These are phyloP conservation scores for Microascus cirrosus DNA, from an alignment of 2,329 filamentous ascomycete species.

Conservation along the genomic window DNA sequence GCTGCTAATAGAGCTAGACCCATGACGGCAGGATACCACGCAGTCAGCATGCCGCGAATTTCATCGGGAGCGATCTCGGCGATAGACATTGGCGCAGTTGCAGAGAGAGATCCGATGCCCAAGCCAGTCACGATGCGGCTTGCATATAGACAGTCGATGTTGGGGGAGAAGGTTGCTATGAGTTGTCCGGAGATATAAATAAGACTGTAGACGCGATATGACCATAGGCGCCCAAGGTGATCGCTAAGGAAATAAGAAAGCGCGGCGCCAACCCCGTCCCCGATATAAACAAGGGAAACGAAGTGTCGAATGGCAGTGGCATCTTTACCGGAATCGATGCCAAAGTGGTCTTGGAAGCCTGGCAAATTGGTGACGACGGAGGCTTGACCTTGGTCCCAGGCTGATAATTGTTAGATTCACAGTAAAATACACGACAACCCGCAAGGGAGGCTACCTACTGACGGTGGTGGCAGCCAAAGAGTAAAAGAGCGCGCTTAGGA, in stretches of 20 bases:
- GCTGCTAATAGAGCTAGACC: constrained; percentile 19
- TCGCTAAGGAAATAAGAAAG: constrained; percentile 27
- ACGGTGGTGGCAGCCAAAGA: too few relatives aligned
- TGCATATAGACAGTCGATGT: constrained; percentile 19
- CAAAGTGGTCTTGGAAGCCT: too few relatives aligned
- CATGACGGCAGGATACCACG: constrained; percentile 15
- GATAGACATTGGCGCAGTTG: constrained; percentile 23
- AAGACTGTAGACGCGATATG: constrained; percentile 22
- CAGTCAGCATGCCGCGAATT: constrained; percentile 23
- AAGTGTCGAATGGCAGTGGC: too few relatives aligned
- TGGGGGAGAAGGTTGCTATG: constrained; percentile 16
- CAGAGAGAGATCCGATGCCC: constrained; percentile 25
- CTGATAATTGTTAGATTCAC: too few relatives aligned
- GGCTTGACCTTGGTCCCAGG: too few relatives aligned
- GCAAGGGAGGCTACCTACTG: too few relatives aligned
- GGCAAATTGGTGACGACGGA: too few relatives aligned
- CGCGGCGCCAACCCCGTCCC: constrained; percentile 8
- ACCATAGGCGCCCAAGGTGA: constrained; percentile 25
- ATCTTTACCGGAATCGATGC: too few relatives aligned
- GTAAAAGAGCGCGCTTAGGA: too few relatives aligned
- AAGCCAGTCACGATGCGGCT: constrained; percentile 23
- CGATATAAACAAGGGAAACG: too few relatives aligned
- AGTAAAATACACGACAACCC: too few relatives aligned
- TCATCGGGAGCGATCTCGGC: constrained; percentile 26
- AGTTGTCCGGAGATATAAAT: constrained; percentile 22